Evolutionary conservation across 805 yeast species (phyloP).

Genomic region (Kluyveromyces lactis): DNA sequence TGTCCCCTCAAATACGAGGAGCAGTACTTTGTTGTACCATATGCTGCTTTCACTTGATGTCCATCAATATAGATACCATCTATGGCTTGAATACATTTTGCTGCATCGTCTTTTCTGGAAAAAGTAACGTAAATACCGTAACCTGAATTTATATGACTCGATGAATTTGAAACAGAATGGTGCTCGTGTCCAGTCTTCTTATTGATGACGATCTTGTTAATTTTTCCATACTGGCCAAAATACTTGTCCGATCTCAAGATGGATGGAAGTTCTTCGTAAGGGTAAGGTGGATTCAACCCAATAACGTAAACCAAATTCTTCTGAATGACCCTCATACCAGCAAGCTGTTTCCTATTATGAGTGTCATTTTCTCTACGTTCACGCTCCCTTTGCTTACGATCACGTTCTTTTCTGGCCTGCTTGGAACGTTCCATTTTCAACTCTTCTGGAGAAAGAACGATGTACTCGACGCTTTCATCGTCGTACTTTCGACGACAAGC

Average conservation of each 20-base stretch:
- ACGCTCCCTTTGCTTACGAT: slow-evolving; percentile 77
- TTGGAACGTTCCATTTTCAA: slow-evolving; percentile 69
- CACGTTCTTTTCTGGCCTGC: slow-evolving; percentile 73
- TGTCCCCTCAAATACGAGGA: slow-evolving; percentile 92
- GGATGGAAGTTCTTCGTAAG: slow-evolving; percentile 77
- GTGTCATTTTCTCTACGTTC: slow-evolving; percentile 87
- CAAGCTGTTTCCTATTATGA: slow-evolving; percentile 73
- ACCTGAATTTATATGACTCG: slow-evolving; percentile 54
- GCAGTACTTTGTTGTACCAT: slow-evolving; percentile 97
- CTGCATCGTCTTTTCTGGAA: slow-evolving; percentile 89
- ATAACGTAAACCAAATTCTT: slow-evolving; percentile 94
- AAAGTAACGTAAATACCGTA: slow-evolving; percentile 95
- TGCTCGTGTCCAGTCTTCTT: slow-evolving; percentile 47
- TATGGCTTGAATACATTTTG: slow-evolving; percentile 82
- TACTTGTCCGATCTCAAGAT: slow-evolving; percentile 82
- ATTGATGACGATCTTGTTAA: slow-evolving; percentile 87
- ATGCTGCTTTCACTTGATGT: slow-evolving; percentile 82
- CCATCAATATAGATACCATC: slow-evolving; percentile 93
- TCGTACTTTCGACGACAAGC: slow-evolving; percentile 94
- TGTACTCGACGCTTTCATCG: slow-evolving; percentile 87
- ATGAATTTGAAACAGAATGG: slow-evolving; percentile 13
- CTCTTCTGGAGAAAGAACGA: slow-evolving; percentile 77
- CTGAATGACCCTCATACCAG: slow-evolving; percentile 97
- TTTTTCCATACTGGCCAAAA: slow-evolving; percentile 98
- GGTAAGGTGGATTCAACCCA: slow-evolving; percentile 70